Evolutionary conservation across 495 filamentous ascomycete species (phyloP).

Genomic region (Annulohypoxylon stygium): DNA sequence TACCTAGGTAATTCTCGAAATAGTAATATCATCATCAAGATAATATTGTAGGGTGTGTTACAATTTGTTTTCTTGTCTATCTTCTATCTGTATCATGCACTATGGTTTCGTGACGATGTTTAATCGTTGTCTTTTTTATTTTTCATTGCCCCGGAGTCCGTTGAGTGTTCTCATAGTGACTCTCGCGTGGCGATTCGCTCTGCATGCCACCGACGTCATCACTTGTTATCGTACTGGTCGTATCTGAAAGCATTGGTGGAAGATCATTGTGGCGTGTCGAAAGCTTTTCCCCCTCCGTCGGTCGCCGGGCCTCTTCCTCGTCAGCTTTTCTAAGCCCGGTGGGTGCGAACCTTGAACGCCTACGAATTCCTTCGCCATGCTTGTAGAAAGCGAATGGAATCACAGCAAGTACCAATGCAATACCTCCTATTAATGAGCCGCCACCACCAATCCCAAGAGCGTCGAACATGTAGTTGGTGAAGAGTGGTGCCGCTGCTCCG

Average conservation of each 20-base stretch:
- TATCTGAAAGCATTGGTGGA: slow-evolving; percentile 10
- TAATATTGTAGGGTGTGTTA: too few species aligned
- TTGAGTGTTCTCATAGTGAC: slow-evolving; percentile 10
- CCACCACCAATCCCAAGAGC: slow-evolving; percentile 63
- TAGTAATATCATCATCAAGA: too few species aligned
- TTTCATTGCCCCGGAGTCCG: neutral
- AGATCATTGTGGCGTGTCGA: slow-evolving; percentile 23
- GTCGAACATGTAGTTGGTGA: slow-evolving; percentile 73
- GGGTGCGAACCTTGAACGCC: slow-evolving; percentile 54
- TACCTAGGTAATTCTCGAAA: neutral
- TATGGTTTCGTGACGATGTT: too few species aligned
- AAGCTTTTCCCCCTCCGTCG: slow-evolving; percentile 12
- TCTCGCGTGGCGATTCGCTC: slow-evolving; percentile 19
- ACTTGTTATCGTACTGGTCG: slow-evolving; percentile 30
- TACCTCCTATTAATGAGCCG: slow-evolving; percentile 61
- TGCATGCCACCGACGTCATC: slow-evolving; percentile 3
- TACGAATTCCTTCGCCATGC: slow-evolving; percentile 63
- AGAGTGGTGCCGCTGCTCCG: slow-evolving; percentile 73
- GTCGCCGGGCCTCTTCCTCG: slow-evolving; percentile 37
- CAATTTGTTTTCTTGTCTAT: too few species aligned
- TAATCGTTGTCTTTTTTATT: neutral
- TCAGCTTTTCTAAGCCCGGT: slow-evolving; percentile 43
- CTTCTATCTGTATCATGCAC: too few species aligned
- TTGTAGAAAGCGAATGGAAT: slow-evolving; percentile 67
- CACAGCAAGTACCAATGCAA: slow-evolving; percentile 57